Evolutionary conservation across 2,329 filamentous ascomycete species (phyloP).

Genomic region (Pseudogymnoascus sp.): DNA sequence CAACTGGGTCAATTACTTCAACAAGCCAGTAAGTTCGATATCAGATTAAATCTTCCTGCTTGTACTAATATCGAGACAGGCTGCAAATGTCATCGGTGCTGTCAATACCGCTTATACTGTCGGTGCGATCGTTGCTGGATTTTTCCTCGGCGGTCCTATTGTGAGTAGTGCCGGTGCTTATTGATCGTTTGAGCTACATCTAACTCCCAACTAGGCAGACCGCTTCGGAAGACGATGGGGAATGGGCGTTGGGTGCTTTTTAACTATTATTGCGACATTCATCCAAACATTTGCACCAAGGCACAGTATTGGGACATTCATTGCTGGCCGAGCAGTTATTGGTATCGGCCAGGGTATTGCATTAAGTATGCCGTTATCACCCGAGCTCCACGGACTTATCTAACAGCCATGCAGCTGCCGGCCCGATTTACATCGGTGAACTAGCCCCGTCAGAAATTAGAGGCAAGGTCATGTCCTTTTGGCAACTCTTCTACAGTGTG

Average conservation of each 20-base stretch:
- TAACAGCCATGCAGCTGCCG: conserved; percentile 41
- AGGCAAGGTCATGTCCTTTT: conserved; percentile 61
- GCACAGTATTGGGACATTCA: conserved; percentile 56
- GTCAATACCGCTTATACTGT: conserved; percentile 66
- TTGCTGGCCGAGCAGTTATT: conserved; percentile 60
- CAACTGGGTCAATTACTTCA: conserved; percentile 60
- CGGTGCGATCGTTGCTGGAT: conserved; percentile 61
- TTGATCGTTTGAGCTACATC: background rate
- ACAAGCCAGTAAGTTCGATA: conserved; percentile 26
- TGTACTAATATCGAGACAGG: conserved; percentile 24
- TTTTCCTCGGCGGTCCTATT: conserved; percentile 59
- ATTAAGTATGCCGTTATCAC: conserved; percentile 38
- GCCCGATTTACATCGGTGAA: conserved; percentile 65
- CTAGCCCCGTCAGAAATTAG: conserved; percentile 57
- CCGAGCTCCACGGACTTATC: background rate
- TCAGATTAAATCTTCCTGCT: background rate
- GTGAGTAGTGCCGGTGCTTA: conserved; percentile 27
- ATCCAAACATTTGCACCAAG: conserved; percentile 59
- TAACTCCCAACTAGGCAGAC: conserved; percentile 37
- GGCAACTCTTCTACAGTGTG: conserved; percentile 61
- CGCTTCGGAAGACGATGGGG: conserved; percentile 54
- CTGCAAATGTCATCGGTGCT: conserved; percentile 40
- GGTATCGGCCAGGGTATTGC: conserved; percentile 65
- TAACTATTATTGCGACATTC: conserved; percentile 62
- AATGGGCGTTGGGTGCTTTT: conserved; percentile 56